These are phyloP conservation scores for Rhododendron ferrugineum DNA, from an alignment of 148 eudicot species.

Conservation along the genomic window DNA sequence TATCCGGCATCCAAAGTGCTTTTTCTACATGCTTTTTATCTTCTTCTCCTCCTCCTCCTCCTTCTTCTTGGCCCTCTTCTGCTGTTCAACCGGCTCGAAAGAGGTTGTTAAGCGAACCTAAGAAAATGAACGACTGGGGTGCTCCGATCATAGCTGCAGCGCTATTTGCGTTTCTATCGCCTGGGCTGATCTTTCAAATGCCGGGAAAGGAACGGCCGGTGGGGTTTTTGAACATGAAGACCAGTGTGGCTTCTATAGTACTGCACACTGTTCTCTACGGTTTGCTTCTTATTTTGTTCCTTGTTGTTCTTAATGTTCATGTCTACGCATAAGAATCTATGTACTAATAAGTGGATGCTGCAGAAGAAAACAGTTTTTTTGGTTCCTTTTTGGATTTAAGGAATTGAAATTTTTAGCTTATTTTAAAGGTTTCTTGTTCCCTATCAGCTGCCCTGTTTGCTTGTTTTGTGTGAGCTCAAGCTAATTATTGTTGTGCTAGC, in stretches of 20 bases:
- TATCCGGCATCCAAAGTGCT: conserved; percentile 15
- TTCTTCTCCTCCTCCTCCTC: neutral
- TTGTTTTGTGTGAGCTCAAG: neutral
- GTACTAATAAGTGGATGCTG: neutral
- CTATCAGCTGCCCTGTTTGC: neutral
- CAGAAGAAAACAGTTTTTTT: neutral
- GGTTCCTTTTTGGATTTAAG: neutral
- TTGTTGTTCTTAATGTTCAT: conserved; percentile 63
- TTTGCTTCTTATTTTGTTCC: conserved; percentile 68
- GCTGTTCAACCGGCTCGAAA: neutral
- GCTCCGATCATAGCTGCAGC: conserved; percentile 74
- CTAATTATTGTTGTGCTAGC: neutral
- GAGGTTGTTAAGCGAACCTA: neutral
- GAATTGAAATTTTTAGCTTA: neutral
- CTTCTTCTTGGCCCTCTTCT: neutral
- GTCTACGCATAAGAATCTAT: conserved; percentile 40
- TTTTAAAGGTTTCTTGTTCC: neutral
- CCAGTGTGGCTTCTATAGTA: conserved; percentile 48
- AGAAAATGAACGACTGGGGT: conserved; percentile 68
- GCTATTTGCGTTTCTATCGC: conserved; percentile 59
- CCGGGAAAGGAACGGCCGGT: conserved; percentile 61
- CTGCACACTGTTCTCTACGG: conserved; percentile 59
- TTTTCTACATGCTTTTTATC: conserved; percentile 5
- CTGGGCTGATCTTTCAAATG: conserved; percentile 66
- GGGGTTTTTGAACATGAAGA: conserved; percentile 80